Evolutionary conservation across 2,329 filamentous ascomycete species (phyloP).

Genomic region (Colletotrichum liriopes): DNA sequence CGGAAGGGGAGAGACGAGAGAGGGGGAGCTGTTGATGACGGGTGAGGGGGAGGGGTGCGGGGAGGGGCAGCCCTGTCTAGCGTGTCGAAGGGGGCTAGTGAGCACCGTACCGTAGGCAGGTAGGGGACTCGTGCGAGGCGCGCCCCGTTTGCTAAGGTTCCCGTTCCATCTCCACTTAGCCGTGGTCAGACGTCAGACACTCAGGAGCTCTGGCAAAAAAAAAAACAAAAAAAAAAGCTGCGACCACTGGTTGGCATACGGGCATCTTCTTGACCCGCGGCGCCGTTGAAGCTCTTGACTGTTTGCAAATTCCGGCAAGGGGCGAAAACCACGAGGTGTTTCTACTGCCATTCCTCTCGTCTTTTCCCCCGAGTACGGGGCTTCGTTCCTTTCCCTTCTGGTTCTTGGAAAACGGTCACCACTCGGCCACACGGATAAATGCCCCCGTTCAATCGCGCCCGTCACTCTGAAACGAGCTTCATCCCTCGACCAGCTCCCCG

Average conservation of each 20-base stretch:
- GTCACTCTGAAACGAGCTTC: conserved; percentile 40
- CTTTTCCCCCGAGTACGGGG: background rate
- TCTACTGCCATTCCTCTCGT: background rate
- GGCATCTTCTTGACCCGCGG: conserved; percentile 13
- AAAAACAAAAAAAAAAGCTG: conserved; percentile 4
- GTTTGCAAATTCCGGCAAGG: conserved; percentile 3
- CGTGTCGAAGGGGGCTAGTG: background rate
- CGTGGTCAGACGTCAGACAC: conserved; percentile 12
- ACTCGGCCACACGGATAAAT: background rate
- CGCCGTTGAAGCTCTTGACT: background rate
- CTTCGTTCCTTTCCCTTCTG: background rate
- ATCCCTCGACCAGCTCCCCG: conserved; percentile 17
- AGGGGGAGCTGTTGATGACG: conserved; percentile 10
- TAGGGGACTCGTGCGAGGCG: background rate
- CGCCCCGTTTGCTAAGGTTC: conserved; percentile 14
- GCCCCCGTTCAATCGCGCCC: conserved; percentile 7
- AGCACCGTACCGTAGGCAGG: background rate
- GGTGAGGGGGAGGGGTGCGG: conserved; percentile 4
- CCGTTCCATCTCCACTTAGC: background rate
- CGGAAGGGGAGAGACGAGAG: background rate
- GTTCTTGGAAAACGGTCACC: background rate
- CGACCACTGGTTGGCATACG: background rate
- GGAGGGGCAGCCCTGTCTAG: conserved; percentile 23
- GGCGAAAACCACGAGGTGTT: background rate
- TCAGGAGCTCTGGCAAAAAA: background rate